Conservation (phyloP, 306 rosid genomes). For the Lagenaria siceraria region DNA sequence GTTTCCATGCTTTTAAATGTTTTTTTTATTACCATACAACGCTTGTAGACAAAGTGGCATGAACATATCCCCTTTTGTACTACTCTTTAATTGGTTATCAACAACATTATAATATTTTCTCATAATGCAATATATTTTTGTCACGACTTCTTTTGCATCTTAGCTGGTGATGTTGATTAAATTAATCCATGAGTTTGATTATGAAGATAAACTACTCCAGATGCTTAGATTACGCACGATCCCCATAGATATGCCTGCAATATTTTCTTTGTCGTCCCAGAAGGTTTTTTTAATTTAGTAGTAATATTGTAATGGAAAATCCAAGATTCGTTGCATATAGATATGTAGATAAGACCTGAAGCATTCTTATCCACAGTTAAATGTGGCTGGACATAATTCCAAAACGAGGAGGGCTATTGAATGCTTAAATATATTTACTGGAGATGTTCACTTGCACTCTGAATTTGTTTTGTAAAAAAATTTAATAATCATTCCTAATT, state of each 20-base stretch:
- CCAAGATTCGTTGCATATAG: not conserved
- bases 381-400: not conserved
- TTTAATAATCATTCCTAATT: not conserved
- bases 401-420: not conserved
- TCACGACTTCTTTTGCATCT: not conserved
- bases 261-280: not conserved
- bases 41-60: not conserved
- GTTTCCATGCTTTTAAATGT: not conserved
- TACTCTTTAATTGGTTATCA: not conserved
- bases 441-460: not conserved
- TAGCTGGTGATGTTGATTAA: not conserved
- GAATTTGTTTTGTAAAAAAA: not conserved
- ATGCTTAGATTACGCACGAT: not conserved
- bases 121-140: not conserved
- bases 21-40: not conserved
- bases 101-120: not conserved
- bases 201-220: not conserved
- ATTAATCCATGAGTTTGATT: not conserved
- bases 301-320: not conserved
- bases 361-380: not conserved
- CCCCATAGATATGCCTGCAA: not conserved
- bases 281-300: not conserved
- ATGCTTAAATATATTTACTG: not conserved
- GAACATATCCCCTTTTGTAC: not conserved
- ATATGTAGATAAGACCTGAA: constrained; percentile 2